These are phyloP conservation scores for Pyrus pyrifolia DNA, from an alignment of 306 rosid genomes.

Conservation along the genomic window DNA sequence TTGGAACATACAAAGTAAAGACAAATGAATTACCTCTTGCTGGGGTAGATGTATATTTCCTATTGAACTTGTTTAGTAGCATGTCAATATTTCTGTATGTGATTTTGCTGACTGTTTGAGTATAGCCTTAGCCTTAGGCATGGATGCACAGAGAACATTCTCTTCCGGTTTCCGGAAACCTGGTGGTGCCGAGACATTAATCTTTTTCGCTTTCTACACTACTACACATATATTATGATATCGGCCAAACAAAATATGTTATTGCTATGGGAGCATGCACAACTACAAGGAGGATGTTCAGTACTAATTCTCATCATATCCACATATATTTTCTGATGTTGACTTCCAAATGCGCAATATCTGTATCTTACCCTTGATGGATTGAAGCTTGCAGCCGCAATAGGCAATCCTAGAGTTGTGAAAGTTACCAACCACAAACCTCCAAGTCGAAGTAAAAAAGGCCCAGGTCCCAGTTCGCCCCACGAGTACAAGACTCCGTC, in stretches of 20 bases:
- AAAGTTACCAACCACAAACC: conserved; percentile 83
- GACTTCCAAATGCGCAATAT: not conserved
- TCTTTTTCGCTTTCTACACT: not conserved
- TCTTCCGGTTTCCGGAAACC: not conserved
- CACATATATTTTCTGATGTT: not conserved
- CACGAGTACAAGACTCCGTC: conserved; percentile 66
- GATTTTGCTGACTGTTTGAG: not conserved
- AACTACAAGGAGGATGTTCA: too few relatives aligned
- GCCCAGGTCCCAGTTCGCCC: conserved; percentile 86
- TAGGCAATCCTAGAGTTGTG: conserved; percentile 72
- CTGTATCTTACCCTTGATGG: conserved; percentile 71
- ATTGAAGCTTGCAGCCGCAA: conserved; percentile 93
- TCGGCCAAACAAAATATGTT: not conserved
- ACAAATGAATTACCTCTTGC: not conserved
- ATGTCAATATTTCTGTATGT: not conserved
- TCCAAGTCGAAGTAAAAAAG: conserved; percentile 87
- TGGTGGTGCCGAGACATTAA: not conserved
- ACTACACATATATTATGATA: too few relatives aligned
- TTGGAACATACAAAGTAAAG: not conserved
- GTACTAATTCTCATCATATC: not conserved
- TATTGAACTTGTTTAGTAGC: conserved; percentile 1
- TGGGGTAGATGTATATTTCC: not conserved
- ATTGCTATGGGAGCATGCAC: too few relatives aligned
- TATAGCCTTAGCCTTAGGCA: not conserved
- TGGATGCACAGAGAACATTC: not conserved